These are phyloP conservation scores for Colletotrichum cuscutae DNA, from an alignment of 2,329 filamentous ascomycete genomes.

Conservation along the genomic window DNA sequence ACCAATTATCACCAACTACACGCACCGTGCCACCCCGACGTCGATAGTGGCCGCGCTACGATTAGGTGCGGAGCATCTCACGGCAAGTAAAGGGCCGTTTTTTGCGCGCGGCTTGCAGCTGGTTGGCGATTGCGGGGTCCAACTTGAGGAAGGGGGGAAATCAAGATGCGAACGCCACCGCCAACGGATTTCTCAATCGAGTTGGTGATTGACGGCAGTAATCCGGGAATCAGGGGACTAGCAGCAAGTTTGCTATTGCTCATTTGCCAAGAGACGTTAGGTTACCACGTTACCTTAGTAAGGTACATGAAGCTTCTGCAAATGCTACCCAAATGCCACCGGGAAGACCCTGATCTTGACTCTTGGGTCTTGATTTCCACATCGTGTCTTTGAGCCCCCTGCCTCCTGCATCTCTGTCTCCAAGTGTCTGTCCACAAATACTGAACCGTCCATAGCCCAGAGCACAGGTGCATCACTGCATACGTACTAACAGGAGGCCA, in stretches of 20 bases:
- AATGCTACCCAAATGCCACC: background rate
- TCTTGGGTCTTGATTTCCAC: background rate
- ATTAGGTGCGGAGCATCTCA: background rate
- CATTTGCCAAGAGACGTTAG: background rate
- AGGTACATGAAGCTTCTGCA: background rate
- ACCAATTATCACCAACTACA: background rate
- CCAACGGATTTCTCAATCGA: background rate
- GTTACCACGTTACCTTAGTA: background rate
- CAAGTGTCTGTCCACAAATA: background rate
- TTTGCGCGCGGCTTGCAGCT: conserved; percentile 11
- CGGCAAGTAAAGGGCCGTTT: conserved; percentile 4
- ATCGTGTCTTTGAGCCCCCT: background rate
- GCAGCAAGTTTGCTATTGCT: background rate
- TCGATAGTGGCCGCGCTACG: conserved; percentile 7
- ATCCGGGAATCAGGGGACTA: background rate
- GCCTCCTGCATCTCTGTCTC: background rate
- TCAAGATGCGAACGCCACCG: conserved; percentile 9
- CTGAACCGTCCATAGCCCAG: background rate
- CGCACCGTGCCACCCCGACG: background rate
- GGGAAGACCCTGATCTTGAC: background rate
- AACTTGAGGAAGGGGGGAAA: background rate
- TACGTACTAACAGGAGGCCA: too few relatives aligned
- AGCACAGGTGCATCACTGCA: too few relatives aligned
- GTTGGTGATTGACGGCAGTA: background rate
- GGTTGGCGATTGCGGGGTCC: conserved; percentile 22